Evolutionary conservation across 306 rosid species (phyloP).

Genomic region (Vigna mungo): DNA sequence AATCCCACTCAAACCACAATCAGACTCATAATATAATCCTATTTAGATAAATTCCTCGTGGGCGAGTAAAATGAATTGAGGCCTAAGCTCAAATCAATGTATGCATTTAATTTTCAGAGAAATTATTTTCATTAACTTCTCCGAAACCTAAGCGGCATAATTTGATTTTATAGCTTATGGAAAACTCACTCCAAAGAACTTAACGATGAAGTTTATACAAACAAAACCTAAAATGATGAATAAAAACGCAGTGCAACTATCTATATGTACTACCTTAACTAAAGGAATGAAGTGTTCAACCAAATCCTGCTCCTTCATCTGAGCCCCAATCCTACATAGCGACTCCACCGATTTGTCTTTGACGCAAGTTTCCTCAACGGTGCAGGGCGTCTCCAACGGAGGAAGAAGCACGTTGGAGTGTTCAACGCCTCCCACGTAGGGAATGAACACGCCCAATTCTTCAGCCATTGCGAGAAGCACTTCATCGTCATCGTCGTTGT

Average conservation of each 20-base stretch:
- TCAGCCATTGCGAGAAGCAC: constrained; percentile 98
- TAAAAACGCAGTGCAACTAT: neutral
- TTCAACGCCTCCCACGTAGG: constrained; percentile 96
- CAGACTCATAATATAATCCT: neutral
- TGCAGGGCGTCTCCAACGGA: constrained; percentile 85
- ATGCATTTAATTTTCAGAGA: neutral
- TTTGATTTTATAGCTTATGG: neutral
- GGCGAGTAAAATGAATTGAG: neutral
- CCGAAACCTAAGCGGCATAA: neutral
- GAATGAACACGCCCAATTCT: constrained; percentile 91
- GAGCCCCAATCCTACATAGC: constrained; percentile 88
- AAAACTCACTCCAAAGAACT: neutral
- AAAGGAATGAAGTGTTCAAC: constrained; percentile 87
- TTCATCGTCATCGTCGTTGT: constrained; percentile 94
- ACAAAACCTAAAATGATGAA: neutral
- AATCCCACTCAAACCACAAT: constrained; percentile 16
- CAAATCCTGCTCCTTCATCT: constrained; percentile 89
- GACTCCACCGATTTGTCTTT: constrained; percentile 97
- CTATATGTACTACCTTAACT: constrained; percentile 68
- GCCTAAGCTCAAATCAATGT: neutral
- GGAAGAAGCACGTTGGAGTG: constrained; percentile 83
- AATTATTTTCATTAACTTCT: neutral
- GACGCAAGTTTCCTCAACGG: constrained; percentile 96
- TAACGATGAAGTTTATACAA: neutral
- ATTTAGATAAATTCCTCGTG: neutral